These are phyloP conservation scores for Glutinoglossum americanum DNA, from an alignment of 495 filamentous ascomycete genomes.

Conservation along the genomic window DNA sequence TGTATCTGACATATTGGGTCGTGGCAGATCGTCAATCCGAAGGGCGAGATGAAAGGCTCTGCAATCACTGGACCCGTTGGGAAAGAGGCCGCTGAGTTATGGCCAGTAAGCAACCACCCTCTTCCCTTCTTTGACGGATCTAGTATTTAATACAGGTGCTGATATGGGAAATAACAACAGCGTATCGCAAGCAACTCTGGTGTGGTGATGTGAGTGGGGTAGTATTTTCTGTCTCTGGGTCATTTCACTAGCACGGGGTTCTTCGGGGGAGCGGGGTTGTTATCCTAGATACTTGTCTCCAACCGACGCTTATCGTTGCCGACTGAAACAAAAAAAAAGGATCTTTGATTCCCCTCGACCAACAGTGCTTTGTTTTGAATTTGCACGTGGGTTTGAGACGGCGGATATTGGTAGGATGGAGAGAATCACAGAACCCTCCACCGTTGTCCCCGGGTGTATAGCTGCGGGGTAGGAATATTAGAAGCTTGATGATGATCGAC, in stretches of 20 bases:
- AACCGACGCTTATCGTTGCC: not conserved
- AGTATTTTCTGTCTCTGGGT: not conserved
- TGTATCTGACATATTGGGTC: not conserved
- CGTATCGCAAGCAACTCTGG: slow-evolving; percentile 99
- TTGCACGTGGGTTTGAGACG: not conserved
- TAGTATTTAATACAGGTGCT: not conserved
- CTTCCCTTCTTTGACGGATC: not conserved
- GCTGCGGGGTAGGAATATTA: too few relatives aligned
- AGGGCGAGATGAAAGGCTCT: slow-evolving; percentile 99
- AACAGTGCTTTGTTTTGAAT: not conserved
- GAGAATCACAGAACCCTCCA: too few relatives aligned
- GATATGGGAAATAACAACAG: slow-evolving; percentile 19
- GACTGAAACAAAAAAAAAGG: not conserved
- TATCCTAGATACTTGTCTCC: not conserved
- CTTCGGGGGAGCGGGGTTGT: not conserved
- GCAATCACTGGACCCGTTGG: slow-evolving; percentile 98
- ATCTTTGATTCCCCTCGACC: not conserved
- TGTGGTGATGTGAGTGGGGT: slow-evolving; percentile 80
- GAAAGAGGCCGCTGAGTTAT: slow-evolving; percentile 98
- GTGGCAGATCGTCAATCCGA: slow-evolving; percentile 91
- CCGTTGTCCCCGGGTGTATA: too few relatives aligned
- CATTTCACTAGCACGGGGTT: not conserved
- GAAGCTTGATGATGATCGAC: too few relatives aligned
- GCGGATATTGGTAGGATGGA: too few relatives aligned
- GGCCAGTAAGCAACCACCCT: slow-evolving; percentile 46